phyloP scores from a whole-genome alignment of 495 filamentous ascomycete genomes.

The Aspergillus ostianus region DNA sequence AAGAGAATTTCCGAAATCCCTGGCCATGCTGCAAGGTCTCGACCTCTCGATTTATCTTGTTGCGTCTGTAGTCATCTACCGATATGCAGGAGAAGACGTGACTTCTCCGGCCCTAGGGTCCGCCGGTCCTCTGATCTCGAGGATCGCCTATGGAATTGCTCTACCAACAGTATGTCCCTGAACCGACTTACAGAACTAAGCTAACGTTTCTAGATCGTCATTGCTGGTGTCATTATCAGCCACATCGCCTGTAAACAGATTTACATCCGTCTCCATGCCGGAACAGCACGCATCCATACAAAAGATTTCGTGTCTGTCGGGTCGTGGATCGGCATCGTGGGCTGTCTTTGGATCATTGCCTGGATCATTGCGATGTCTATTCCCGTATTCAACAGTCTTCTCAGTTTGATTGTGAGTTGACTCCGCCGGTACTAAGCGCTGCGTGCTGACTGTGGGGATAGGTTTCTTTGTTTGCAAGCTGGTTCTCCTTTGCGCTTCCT shows the following conservation, averaged over 20 bases:
- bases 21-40: conserved; percentile 53
- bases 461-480: conserved; percentile 29
- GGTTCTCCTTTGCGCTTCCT: conserved; percentile 36
- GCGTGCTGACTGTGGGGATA: not conserved
- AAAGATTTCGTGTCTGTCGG: conserved; percentile 39
- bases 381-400: conserved; percentile 61
- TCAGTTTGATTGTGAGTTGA: conserved; percentile 36
- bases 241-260: conserved; percentile 55
- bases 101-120: conserved; percentile 64
- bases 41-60: conserved; percentile 59
- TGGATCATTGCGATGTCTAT: conserved; percentile 67
- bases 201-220: conserved; percentile 24
- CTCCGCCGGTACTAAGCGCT: not conserved
- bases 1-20: conserved; percentile 55
- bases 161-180: conserved; percentile 51
- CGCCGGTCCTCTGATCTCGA: conserved; percentile 54
- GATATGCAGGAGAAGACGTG: conserved; percentile 59
- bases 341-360: conserved; percentile 54
- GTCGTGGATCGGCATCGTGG: conserved; percentile 54
- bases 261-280: conserved; percentile 51
- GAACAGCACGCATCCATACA: conserved; percentile 51
- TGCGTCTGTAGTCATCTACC: conserved; percentile 49
- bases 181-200: not conserved
- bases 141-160: conserved; percentile 66
- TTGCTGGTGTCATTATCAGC: conserved; percentile 59